A percentile compares a stretch with the other conserved stretches of the same genome.
These are phyloP conservation scores for grape (Vitis vinifera) DNA, from an alignment of 164 flowering plant genomes.

Conservation along the genomic window ASM3070453v1 NC_081819.1:9551501-9552000, in stretches of 20 bases:
- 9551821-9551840: not conserved
- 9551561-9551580: not conserved
- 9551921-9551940: conserved; percentile 3
- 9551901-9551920: not conserved
- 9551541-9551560: conserved; percentile 41
- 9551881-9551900: conserved; percentile 4
- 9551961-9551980: conserved; percentile 76
- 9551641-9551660: not conserved
- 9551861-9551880: not conserved
- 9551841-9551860: not conserved
- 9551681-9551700: not conserved
- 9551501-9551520: conserved; percentile 93
- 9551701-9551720: not conserved
- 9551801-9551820: not conserved
- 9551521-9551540: conserved; percentile 92
- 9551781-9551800: not conserved
- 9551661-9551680: not conserved
- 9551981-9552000: conserved; percentile 77
- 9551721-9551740: not conserved
- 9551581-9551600: not conserved
- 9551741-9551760: not conserved
- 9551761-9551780: not conserved
- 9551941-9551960: conserved; percentile 42
- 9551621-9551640: not conserved
- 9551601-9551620: not conserved